Evolutionary conservation across 2,329 filamentous ascomycete species (phyloP), one percentile per base, ranked within the genome.

Genomic region (Fusarium annulatum): DNA sequence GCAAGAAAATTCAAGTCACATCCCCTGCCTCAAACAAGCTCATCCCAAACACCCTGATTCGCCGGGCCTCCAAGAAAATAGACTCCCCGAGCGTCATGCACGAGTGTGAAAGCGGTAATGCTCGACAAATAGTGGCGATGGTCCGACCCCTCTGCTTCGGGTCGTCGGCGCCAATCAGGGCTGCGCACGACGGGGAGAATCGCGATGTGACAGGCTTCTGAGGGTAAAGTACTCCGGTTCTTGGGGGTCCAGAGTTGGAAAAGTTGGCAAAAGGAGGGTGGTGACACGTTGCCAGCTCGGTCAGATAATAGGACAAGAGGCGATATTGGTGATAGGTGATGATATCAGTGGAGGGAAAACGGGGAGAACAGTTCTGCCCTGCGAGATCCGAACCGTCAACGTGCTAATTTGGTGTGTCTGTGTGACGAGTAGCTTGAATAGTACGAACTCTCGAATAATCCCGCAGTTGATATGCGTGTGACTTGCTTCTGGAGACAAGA

Each of bases 131-230:
- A 64, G 71, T 62, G 71, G 71, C 71, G 71, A 73, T 68, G 63
- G 49, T 46, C 71, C 71, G 71, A 60, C 70, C 71, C 66, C 66
- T 69, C 64, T 51, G 49, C 58, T 73, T 74, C 71, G 71, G 71
- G 71, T 74, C 71, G 71, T 74, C 71, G 71, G 71, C 71, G 60
- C 71, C 71, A 72, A 73, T 73, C 71, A 56, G 56, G 19, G 23
- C 45, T 9, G 61, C 30, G 57, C 36, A 42, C 12, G 36, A 55
- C 52, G 61, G 67, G 64, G 43, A 58, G 71, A 71, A 74, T 74
- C 61, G 64, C 49, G 71, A 68, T 74, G 71, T 36, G 51, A 66
- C 45, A 51, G 52, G 41, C 16, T 23, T 57, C 41, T n/a, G 36
- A 23, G 21, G n/a, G 21, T 30, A n/a, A 41, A 38, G 18, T 33